A percentile compares a stretch with the other conserved stretches of the same genome.
Conservation (phyloP, 495 filamentous ascomycete genomes). For the Bombardia bombarda region DNA sequence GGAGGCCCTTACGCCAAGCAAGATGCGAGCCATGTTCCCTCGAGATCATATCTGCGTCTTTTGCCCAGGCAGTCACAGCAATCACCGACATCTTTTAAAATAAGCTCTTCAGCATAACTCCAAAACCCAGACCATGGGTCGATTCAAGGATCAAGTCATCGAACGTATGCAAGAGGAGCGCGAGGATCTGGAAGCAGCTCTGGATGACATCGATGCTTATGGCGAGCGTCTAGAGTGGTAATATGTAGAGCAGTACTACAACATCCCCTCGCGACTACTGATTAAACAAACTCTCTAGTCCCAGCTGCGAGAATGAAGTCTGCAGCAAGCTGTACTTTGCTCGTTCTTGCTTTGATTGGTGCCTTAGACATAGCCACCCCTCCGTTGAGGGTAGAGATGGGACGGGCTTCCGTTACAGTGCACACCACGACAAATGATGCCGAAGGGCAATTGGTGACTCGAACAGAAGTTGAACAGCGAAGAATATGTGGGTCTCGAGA, state of each 20-base stretch:
- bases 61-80: too few species aligned
- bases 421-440: background rate
- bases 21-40: too few species aligned
- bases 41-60: too few species aligned
- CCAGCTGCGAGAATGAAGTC: background rate
- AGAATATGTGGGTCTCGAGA: background rate
- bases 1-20: too few species aligned
- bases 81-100: too few species aligned
- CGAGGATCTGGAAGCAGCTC: constrained; percentile 1
- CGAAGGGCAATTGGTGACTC: background rate
- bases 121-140: too few species aligned
- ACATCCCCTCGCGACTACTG: background rate
- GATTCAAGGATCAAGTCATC: constrained; percentile 2
- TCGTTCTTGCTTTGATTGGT: background rate
- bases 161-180: background rate
- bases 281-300: background rate
- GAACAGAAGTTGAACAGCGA: background rate
- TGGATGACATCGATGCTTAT: constrained; percentile 1
- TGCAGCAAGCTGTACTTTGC: background rate
- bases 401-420: background rate
- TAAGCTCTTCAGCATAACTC: too few species aligned
- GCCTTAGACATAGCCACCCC: background rate
- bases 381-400: background rate
- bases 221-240: constrained; percentile 1
- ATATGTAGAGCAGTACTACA: background rate